Base-by-base conservation (phyloP, 2,329 filamentous ascomycete species). In the Hortaea sp. region DNA sequence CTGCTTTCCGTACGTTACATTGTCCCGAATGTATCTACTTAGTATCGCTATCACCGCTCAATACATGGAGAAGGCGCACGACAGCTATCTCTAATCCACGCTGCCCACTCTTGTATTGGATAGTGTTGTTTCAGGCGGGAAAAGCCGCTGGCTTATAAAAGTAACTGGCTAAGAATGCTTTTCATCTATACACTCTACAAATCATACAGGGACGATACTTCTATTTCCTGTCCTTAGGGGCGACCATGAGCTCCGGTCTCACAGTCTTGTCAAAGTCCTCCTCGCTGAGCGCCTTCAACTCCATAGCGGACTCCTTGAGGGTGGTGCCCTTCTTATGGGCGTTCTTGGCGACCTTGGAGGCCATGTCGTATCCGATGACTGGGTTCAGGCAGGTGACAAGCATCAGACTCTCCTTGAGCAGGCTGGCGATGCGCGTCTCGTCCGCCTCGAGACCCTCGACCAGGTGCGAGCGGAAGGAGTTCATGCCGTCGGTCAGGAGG, bases 371-470 rank as follows among this genome's bases (percentile, higher is more conserved):
- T 50, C 89, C 90, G 64, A 97, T 95, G 69, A 94, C 87, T 57
- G 89, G 88, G 77, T 95, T 95, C 53, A 97, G 77, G 76, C 90
- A 95, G 55, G 92, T 98, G 32, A 97, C 92, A 56, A 97, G 79
- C 92, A 98, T 98, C 60, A 98, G 78, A 64, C 88, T 94, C 74
- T 98, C 89, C 72, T 94, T 88, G 73, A 98, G 81, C 57, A 98
- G 84, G 64, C 80, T 82, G 47, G 77, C 73, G 63, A 98, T 97
- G 72, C 89, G 85, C 67, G 86, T 82, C 78, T 95, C 89, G 68
- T 98, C 94, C 44, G 92, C 90, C 70, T 89, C 78, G 28, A 97
- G 79, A 27, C 90, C 92, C 39, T 73, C 79, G 13, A 98, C 84
- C 30, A 97, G 76, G 72, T 97, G 90, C 75, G 87, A 85, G 74